phyloP scores from a whole-genome alignment of 2,329 filamentous ascomycete genomes.

The Fusarium poae region DNA sequence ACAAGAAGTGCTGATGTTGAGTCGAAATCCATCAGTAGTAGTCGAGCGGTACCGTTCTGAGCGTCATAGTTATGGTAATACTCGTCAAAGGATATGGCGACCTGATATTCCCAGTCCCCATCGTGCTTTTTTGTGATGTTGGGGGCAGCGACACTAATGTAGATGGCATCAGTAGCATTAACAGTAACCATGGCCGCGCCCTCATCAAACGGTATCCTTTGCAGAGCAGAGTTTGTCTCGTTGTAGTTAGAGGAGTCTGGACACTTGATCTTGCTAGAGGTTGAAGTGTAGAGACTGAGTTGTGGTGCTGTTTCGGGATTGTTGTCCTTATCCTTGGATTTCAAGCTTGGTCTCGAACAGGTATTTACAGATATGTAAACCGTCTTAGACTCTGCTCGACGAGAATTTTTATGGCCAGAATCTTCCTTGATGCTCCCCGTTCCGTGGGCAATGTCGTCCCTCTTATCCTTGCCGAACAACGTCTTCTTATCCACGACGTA shows the following conservation, averaged over 20 bases:
- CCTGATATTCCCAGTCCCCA: conserved; percentile 81
- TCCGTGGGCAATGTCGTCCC: conserved; percentile 32
- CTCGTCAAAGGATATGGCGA: conserved; percentile 84
- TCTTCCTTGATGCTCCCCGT: conserved; percentile 18
- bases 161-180: conserved; percentile 75
- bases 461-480: conserved; percentile 46
- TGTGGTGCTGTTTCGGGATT: conserved; percentile 68
- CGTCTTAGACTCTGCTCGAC: conserved; percentile 55
- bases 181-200: conserved; percentile 77
- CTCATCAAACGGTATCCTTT: conserved; percentile 66
- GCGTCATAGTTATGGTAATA: conserved; percentile 76
- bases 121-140: conserved; percentile 69
- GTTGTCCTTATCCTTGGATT: conserved; percentile 30
- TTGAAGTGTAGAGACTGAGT: conserved; percentile 82
- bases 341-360: conserved; percentile 77
- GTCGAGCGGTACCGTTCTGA: conserved; percentile 59
- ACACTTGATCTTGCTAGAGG: conserved; percentile 52
- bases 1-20: conserved; percentile 81
- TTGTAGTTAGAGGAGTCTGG: conserved; percentile 42
- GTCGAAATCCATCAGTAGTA: conserved; percentile 89
- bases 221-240: conserved; percentile 33
- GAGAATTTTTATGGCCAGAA: conserved; percentile 29
- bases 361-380: conserved; percentile 90
- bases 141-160: conserved; percentile 80
- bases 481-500: conserved; percentile 52